These are phyloP conservation scores for Peniophora sp. DNA, from an alignment of 1,284 basidiomycete species.

Conservation along the genomic window DNA sequence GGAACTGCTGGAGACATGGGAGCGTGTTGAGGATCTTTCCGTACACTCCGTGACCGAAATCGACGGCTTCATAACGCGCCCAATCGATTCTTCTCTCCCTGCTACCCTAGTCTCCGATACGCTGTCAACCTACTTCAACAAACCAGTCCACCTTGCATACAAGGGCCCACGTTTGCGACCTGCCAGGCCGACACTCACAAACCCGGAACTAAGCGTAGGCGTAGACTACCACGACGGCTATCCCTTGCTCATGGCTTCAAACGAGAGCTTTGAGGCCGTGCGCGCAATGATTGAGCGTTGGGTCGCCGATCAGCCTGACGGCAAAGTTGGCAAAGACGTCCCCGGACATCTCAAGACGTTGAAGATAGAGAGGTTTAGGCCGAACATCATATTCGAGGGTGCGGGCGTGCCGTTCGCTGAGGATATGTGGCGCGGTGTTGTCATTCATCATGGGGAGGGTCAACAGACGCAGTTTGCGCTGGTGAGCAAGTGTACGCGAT, in stretches of 20 bases:
- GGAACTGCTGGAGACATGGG: constrained; percentile 43
- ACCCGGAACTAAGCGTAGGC: constrained; percentile 48
- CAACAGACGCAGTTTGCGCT: constrained; percentile 32
- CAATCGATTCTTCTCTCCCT: constrained; percentile 15
- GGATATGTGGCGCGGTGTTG: constrained; percentile 51
- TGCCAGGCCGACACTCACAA: constrained; percentile 41
- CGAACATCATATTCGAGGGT: constrained; percentile 63
- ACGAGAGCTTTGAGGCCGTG: constrained; percentile 49
- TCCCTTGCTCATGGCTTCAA: constrained; percentile 56
- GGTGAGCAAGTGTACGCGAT: constrained; percentile 62
- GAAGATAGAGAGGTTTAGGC: constrained; percentile 64
- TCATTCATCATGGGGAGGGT: constrained; percentile 20
- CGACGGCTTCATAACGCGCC: constrained; percentile 58
- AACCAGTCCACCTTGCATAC: constrained; percentile 51
- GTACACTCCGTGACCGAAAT: constrained; percentile 41
- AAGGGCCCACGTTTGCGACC: constrained; percentile 54
- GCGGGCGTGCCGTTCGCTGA: constrained; percentile 39
- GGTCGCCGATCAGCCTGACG: constrained; percentile 9
- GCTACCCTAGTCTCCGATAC: constrained; percentile 35
- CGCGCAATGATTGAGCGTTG: constrained; percentile 28
- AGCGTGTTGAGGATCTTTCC: constrained; percentile 42
- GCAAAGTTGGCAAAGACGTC: constrained; percentile 39
- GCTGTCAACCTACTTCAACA: constrained; percentile 52
- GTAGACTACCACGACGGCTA: constrained; percentile 66
- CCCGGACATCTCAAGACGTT: constrained; percentile 37